Conservation (phyloP, 768 basidiomycete species). For the Exsudoporus frostii region DNA sequence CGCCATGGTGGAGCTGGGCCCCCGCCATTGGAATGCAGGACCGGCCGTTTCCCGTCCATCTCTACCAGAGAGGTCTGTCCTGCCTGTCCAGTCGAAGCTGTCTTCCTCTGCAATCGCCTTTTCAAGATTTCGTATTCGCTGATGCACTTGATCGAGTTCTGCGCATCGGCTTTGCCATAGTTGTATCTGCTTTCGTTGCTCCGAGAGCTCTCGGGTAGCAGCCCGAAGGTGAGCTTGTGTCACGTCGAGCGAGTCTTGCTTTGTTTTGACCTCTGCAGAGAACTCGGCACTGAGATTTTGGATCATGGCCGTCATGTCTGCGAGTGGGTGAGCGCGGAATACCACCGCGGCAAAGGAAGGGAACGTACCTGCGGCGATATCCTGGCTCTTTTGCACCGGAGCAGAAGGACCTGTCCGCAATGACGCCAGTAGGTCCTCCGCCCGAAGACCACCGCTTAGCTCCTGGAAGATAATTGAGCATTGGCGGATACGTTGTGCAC, state of each 20-base stretch:
- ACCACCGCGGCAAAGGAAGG: neutral
- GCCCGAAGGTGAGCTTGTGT: conserved; percentile 85
- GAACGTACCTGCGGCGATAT: conserved; percentile 69
- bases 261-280: conserved; percentile 75
- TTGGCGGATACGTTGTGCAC: neutral
- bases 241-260: conserved; percentile 84
- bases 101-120: conserved; percentile 77
- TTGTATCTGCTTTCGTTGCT: conserved; percentile 83
- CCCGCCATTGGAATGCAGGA: conserved; percentile 70
- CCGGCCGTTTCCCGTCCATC: conserved; percentile 35
- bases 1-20: conserved; percentile 61
- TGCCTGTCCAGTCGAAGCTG: conserved; percentile 85
- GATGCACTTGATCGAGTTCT: conserved; percentile 78
- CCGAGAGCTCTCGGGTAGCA: conserved; percentile 86
- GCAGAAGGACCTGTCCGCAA: conserved; percentile 69
- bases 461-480: conserved; percentile 43
- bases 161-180: conserved; percentile 67
- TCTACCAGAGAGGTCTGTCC: conserved; percentile 45
- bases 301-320: conserved; percentile 86
- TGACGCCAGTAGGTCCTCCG: conserved; percentile 77
- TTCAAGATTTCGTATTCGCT: conserved; percentile 81
- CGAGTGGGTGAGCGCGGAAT: conserved; percentile 8
- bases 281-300: conserved; percentile 77
- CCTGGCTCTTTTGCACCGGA: conserved; percentile 85
- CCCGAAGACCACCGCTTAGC: conserved; percentile 62